Evolutionary conservation across 75 land plant genomes (phyloP).

Genomic region (Picea glauca): DNA sequence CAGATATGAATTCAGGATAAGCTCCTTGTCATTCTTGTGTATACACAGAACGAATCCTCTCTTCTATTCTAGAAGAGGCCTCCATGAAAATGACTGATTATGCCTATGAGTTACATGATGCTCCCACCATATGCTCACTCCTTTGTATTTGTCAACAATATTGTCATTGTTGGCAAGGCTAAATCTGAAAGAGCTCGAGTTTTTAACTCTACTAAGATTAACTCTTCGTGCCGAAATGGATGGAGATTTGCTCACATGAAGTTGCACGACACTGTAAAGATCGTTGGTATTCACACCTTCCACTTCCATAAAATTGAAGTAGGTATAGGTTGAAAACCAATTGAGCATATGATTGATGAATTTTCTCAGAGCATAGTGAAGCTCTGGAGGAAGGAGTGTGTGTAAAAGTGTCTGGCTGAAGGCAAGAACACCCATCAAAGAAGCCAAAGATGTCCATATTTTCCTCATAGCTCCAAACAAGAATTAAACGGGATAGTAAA

Average conservation of each 20-base stretch:
- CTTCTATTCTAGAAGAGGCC: slow-evolving; percentile 39
- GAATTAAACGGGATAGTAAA: background rate
- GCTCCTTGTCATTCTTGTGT: background rate
- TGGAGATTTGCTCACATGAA: slow-evolving; percentile 57
- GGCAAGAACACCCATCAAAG: slow-evolving; percentile 73
- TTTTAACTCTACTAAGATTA: slow-evolving; percentile 56
- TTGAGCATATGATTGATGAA: slow-evolving; percentile 29
- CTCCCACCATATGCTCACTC: slow-evolving; percentile 42
- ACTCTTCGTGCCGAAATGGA: slow-evolving; percentile 45
- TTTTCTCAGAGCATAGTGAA: slow-evolving; percentile 32
- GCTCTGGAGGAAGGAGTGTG: slow-evolving; percentile 63
- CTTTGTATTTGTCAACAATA: slow-evolving; percentile 47
- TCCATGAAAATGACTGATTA: slow-evolving; percentile 45
- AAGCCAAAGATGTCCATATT: slow-evolving; percentile 56
- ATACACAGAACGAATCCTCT: no score
- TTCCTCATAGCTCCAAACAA: slow-evolving; percentile 37
- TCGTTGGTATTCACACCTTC: slow-evolving; percentile 85
- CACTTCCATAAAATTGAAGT: slow-evolving; percentile 68
- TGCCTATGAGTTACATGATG: slow-evolving; percentile 48
- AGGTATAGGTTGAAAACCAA: slow-evolving; percentile 57
- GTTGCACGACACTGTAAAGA: slow-evolving; percentile 69
- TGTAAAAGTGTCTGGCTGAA: slow-evolving; percentile 55
- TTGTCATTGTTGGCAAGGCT: slow-evolving; percentile 62
- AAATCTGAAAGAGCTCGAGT: slow-evolving; percentile 66
- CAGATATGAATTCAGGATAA: no score